Evolutionary conservation across 192 early-diverging fungal genomes (phyloP).

Genomic region (Polychytrium aggregatum): DNA sequence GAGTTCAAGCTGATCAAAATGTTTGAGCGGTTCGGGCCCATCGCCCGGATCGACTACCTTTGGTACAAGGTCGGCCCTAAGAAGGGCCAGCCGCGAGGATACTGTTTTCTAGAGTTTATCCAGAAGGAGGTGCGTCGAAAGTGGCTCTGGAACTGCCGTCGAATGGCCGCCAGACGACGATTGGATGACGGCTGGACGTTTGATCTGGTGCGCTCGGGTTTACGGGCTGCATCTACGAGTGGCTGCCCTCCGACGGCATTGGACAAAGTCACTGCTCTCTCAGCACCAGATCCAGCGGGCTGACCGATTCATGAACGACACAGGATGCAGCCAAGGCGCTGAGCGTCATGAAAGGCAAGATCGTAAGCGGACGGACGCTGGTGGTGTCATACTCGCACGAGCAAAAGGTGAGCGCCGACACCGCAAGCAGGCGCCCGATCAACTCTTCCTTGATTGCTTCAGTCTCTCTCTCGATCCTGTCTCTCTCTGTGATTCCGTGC

Average conservation of each 20-base stretch:
- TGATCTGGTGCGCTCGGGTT: no score
- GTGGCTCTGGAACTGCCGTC: neutral
- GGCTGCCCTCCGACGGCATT: no score
- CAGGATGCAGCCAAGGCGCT: constrained; percentile 45
- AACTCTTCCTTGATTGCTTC: no score
- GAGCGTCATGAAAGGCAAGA: constrained; percentile 35
- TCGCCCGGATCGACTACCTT: constrained; percentile 53
- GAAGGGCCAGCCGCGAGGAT: constrained; percentile 55
- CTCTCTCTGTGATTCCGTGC: neutral
- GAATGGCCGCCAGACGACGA: neutral
- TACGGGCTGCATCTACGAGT: no score
- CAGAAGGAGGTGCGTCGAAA: constrained; percentile 20
- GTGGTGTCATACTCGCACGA: constrained; percentile 33
- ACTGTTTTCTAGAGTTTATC: constrained; percentile 58
- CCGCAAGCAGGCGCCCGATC: neutral
- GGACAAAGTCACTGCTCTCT: no score
- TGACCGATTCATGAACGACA: neutral
- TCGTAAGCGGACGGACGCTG: constrained; percentile 40
- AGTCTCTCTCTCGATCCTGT: no score
- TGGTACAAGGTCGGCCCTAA: constrained; percentile 55
- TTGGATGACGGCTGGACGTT: no score
- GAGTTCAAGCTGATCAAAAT: constrained; percentile 60
- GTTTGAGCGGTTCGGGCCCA: constrained; percentile 54
- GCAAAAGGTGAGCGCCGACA: constrained; percentile 1
- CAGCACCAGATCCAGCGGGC: neutral